Conservation (phyloP, 495 filamentous ascomycete genomes). For the Tuber borchii region DNA sequence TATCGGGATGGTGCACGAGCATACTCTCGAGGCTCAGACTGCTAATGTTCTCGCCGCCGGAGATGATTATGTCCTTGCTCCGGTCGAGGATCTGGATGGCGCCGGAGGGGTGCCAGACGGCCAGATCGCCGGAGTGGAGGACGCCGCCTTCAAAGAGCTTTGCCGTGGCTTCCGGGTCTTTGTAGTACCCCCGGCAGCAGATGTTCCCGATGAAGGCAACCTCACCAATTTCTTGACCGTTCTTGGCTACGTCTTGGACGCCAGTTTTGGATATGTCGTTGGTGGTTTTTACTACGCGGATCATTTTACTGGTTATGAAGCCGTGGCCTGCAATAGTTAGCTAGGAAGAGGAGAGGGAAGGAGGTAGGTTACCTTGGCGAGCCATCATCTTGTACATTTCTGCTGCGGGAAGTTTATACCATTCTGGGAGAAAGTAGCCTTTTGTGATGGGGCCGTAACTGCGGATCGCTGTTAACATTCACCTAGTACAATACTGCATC, state of each 20-base stretch:
- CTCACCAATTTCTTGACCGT: conserved; percentile 90
- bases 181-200: conserved; percentile 84
- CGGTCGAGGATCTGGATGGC: conserved; percentile 87
- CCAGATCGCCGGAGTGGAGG: conserved; percentile 82
- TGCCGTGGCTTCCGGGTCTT: conserved; percentile 75
- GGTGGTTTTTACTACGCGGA: conserved; percentile 74
- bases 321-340: conserved; percentile 55
- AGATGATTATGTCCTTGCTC: conserved; percentile 97
- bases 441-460: conserved; percentile 89
- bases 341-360: background rate
- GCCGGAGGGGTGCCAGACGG: conserved; percentile 85
- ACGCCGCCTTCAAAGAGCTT: conserved; percentile 86
- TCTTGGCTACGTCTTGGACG: conserved; percentile 65
- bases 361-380: conserved; percentile 55
- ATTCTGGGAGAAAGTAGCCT: conserved; percentile 75
- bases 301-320: conserved; percentile 75
- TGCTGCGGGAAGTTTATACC: conserved; percentile 61
- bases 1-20: conserved; percentile 80
- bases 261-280: conserved; percentile 52
- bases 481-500: conserved; percentile 44
- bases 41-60: conserved; percentile 94
- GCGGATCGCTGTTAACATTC: conserved; percentile 52
- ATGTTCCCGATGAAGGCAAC: conserved; percentile 89
- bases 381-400: conserved; percentile 85
- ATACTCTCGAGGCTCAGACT: conserved; percentile 86